Percentiles rank a stretch among this genome's conserved stretches.
These are phyloP conservation scores for Aphanomyces stellatus DNA, from an alignment of 352 stramenopile genomes.

Conservation along the genomic window DNA sequence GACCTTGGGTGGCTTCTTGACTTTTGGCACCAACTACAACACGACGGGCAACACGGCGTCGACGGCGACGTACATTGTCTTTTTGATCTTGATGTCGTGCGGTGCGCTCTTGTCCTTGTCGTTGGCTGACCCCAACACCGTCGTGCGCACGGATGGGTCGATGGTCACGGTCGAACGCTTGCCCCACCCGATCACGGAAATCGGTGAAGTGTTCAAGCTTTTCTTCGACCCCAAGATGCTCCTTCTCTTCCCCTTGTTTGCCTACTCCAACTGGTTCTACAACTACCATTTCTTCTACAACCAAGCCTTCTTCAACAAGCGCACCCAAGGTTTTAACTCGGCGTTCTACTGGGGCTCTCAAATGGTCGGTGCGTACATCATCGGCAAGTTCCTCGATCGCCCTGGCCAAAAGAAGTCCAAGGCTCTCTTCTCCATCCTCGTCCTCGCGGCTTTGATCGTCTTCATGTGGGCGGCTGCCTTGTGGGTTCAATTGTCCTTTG, in stretches of 20 bases:
- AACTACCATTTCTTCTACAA: slow-evolving; percentile 52
- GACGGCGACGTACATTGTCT: slow-evolving; percentile 42
- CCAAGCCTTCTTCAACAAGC: slow-evolving; percentile 31
- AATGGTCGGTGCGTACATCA: slow-evolving; percentile 29
- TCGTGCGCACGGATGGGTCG: slow-evolving; percentile 25
- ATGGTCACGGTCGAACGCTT: slow-evolving; percentile 13
- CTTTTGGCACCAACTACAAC: slow-evolving; percentile 40
- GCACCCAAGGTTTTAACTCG: slow-evolving; percentile 31
- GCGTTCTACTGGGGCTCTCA: slow-evolving; percentile 38
- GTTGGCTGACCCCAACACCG: slow-evolving; percentile 25
- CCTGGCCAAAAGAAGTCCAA: neutral
- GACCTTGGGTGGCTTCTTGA: slow-evolving; percentile 44
- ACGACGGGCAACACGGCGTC: slow-evolving; percentile 11
- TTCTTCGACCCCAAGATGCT: slow-evolving; percentile 20
- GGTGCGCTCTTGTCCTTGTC: slow-evolving; percentile 35
- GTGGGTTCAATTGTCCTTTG: slow-evolving; percentile 27
- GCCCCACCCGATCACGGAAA: neutral
- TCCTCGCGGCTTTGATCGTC: slow-evolving; percentile 25
- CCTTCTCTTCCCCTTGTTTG: slow-evolving; percentile 35
- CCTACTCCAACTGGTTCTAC: slow-evolving; percentile 63
- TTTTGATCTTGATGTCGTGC: slow-evolving; percentile 43
- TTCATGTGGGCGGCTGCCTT: slow-evolving; percentile 35
- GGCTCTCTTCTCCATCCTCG: slow-evolving; percentile 17
- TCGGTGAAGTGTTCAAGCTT: neutral
- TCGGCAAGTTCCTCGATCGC: slow-evolving; percentile 27